Percentiles rank a stretch among this genome's conserved stretches.
Conservation (phyloP, 257 asterid species). For the Jacaranda mimosifolia region DNA sequence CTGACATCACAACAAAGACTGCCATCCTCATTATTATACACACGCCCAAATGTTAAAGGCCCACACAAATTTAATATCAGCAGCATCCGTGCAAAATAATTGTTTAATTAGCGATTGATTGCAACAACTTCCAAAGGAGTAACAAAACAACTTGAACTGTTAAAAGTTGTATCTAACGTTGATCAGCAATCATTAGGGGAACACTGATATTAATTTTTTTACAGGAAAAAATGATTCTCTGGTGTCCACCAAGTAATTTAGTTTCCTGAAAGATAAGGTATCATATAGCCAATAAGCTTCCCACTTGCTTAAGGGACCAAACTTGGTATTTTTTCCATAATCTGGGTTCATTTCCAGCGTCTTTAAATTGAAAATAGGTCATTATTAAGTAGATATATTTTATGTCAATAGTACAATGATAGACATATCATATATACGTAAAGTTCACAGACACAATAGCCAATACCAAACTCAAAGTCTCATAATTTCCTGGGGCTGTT, state of each 20-base stretch:
- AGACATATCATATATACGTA: too few relatives aligned
- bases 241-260: background rate
- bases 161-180: background rate
- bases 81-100: background rate
- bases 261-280: background rate
- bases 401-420: background rate
- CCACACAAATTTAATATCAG: background rate
- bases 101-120: background rate
- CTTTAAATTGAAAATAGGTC: background rate
- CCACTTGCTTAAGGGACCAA: background rate
- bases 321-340: background rate
- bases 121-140: background rate
- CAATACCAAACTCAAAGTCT: too few relatives aligned
- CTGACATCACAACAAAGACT: slow-evolving; percentile 17
- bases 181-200: background rate
- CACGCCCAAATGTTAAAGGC: background rate
- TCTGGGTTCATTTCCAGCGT: background rate
- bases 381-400: background rate
- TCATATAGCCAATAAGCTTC: background rate
- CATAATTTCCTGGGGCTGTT: too few relatives aligned
- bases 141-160: background rate
- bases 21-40: slow-evolving; percentile 7
- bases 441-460: too few relatives aligned
- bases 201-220: too few relatives aligned
- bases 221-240: background rate